Conservation (phyloP, 768 basidiomycete species). For the Tylopilus plumbeoviolaceoides region DNA sequence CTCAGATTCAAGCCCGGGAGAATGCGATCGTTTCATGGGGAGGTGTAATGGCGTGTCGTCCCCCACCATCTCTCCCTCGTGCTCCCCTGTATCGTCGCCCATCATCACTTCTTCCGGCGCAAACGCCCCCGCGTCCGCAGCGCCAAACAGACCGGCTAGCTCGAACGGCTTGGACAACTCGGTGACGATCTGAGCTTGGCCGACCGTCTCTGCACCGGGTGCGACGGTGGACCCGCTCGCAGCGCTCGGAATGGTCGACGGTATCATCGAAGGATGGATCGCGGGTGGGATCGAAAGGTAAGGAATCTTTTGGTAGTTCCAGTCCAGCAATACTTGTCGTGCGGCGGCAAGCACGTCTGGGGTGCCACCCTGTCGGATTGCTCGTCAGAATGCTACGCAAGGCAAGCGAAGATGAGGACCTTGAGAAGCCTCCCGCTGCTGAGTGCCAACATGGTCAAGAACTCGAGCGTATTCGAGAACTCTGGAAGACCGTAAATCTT, state of each 20-base stretch:
- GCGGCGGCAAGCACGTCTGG: constrained; percentile 84
- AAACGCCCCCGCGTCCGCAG: constrained; percentile 79
- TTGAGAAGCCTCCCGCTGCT: constrained; percentile 81
- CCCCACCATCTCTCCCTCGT: constrained; percentile 35
- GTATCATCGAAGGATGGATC: constrained; percentile 74
- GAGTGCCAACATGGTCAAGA: constrained; percentile 87
- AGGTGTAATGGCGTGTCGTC: constrained; percentile 35
- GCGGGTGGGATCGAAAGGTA: constrained; percentile 80
- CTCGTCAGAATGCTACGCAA: neutral
- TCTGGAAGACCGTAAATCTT: constrained; percentile 84
- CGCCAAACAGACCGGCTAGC: constrained; percentile 74
- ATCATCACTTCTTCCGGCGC: constrained; percentile 38
- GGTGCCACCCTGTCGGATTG: constrained; percentile 65
- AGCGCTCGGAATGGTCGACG: constrained; percentile 33
- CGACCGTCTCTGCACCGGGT: constrained; percentile 75
- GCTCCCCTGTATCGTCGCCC: constrained; percentile 38
- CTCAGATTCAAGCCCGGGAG: constrained; percentile 1
- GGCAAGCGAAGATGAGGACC: constrained; percentile 34
- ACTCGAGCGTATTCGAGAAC: constrained; percentile 69
- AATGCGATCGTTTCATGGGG: constrained; percentile 25
- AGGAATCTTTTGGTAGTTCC: constrained; percentile 95
- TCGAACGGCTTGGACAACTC: constrained; percentile 76
- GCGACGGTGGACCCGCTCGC: constrained; percentile 44
- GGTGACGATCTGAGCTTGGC: constrained; percentile 73
- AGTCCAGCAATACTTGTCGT: constrained; percentile 79